Evolutionary conservation across 805 yeast genomes (phyloP), one percentile per base, ranked within the genome.

Genomic region (Vanderwaltozyma tropicalis): DNA sequence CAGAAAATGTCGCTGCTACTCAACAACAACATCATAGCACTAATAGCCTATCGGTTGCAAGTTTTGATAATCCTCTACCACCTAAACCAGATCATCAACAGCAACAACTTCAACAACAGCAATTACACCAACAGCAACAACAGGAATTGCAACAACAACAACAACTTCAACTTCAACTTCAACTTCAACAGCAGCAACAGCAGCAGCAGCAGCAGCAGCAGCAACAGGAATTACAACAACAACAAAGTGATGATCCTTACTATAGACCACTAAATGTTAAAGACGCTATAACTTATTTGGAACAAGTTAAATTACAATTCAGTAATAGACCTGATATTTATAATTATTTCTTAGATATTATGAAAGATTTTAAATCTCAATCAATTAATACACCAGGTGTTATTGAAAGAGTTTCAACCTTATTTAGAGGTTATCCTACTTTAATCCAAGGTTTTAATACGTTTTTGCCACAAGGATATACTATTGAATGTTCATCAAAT

Each of bases 361-460:
- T 92, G 99, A 94, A 94, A 66, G 99, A 94, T 57, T 94, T 92
- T 67, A 94, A 94, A 67, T 80, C 94, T 38, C 96, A 89, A 65
- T 76, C 77, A 43, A 88, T 92, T 51, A 97, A 92, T 59, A 92
- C 99, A 0, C 98, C 97, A 0, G 99, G 97, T 26, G 99, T 92
- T 21, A 92, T 92, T 56, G 96, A 89, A 59, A 71, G 98, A 41
- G 98, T 92, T 1, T 85, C 96, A 0, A 73, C 82, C 1, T 66
- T 92, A 39, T 92, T 92, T 60, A 75, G 88, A 45, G 97, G 96
- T 12, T 95, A 87, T 60, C 95, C 95, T 1, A 76, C 80, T 44
- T 69, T 92, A 53, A 89, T 92, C 45, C 97, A 92, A 62, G 98
- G 99, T 0, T 94, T 92, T 63, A 92, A 92, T 64, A 89, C 99